phyloP scores from a whole-genome alignment of 306 rosid species.

The Pterocarpus macrocarpus region DNA sequence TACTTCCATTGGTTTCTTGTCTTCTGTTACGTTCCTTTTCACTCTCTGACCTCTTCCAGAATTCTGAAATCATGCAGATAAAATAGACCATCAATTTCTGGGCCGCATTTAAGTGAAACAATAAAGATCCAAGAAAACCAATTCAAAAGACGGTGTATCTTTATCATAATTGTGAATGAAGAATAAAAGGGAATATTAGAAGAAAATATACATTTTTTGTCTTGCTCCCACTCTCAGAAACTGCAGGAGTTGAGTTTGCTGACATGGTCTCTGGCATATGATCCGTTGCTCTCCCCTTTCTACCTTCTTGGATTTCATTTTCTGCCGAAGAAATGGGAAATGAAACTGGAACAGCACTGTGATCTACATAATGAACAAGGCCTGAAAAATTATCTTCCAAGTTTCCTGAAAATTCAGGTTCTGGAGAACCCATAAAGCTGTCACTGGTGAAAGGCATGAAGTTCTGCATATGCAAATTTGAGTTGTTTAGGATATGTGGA shows the following conservation, averaged over 20 bases:
- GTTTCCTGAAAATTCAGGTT: constrained; percentile 57
- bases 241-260: constrained; percentile 63
- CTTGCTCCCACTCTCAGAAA: constrained; percentile 58
- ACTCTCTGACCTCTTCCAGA: constrained; percentile 66
- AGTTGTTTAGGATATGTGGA: constrained; percentile 47
- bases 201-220: constrained; percentile 59
- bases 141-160: neutral
- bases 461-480: constrained; percentile 58
- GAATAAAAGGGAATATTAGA: neutral
- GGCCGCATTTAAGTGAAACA: neutral
- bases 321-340: constrained; percentile 35
- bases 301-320: constrained; percentile 52
- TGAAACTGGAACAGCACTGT: constrained; percentile 40
- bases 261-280: constrained; percentile 57
- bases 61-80: constrained; percentile 54
- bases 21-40: constrained; percentile 56
- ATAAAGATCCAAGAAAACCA: neutral
- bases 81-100: constrained; percentile 18
- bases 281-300: constrained; percentile 63
- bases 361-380: constrained; percentile 45
- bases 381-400: constrained; percentile 51
- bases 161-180: neutral
- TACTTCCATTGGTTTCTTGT: constrained; percentile 68
- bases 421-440: constrained; percentile 48
- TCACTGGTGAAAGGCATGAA: constrained; percentile 60